Evolutionary conservation across 192 early-diverging fungal species (phyloP), one percentile per base, ranked within the genome.

Genomic region (Geranomyces variabilis): DNA sequence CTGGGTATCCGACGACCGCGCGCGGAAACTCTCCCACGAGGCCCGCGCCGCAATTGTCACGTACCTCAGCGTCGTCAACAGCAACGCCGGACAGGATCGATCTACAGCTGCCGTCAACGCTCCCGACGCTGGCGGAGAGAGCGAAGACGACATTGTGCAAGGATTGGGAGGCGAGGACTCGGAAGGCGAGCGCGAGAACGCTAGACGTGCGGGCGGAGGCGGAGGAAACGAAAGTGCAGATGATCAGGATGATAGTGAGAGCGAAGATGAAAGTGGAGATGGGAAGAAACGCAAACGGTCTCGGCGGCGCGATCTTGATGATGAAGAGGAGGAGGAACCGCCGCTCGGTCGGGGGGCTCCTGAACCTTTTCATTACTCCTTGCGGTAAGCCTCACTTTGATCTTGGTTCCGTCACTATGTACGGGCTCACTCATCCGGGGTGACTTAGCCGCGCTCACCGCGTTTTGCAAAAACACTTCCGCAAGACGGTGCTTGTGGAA

Each of bases 1-100:
- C 83, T 99, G 96, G 96, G 90, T 99, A 22, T 92, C 89, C 59
- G 96, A 99, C 75, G 91, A 94, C 62, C 79, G 88, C 14, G 96
- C 96, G 5, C 85, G 93, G 9, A 76, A 84, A 66, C 74, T 99
- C 67, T 87, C 84, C 58, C 88, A 92, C 57, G 87, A 91, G 10
- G 86, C 84, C n/a, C 81, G 96, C 56, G 86, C 87, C 36, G 90
- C 94, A 0, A 90, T 99, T 47, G 90, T 94, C 0, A 76, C 86
- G 13, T 99, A 94, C 75, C 58, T 99, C 36, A 90, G 90, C 60
- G 83, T 99, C 28, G 71, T 82, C 65, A 82, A 5, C 58, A 34
- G 58, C 58, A 29, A 28, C 29, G 51, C 51, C 51, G 36, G 36
- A 41, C 36, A 41, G 36, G 36, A 41, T 41, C 36, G 36, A 7